These are phyloP conservation scores for Podaxis pistillaris DNA, from an alignment of 768 basidiomycete genomes.

Conservation along the genomic window DNA sequence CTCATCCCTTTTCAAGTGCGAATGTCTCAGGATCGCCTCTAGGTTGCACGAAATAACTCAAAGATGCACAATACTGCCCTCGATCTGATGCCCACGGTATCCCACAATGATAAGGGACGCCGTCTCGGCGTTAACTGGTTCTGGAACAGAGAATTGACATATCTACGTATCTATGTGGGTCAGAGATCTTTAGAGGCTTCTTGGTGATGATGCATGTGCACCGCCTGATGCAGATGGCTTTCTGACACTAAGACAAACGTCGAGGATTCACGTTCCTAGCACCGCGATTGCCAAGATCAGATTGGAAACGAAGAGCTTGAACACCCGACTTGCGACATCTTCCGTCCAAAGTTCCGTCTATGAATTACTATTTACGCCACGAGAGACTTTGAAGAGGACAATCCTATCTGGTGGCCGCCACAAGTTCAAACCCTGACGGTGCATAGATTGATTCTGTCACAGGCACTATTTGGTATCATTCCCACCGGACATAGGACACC, in stretches of 20 bases:
- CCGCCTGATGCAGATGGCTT: background rate
- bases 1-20: background rate
- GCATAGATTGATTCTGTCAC: background rate
- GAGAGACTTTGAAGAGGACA: too few relatives aligned
- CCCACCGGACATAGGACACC: background rate
- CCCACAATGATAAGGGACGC: background rate
- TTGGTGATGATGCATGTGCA: background rate
- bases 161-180: background rate
- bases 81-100: background rate
- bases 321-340: too few relatives aligned
- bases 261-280: background rate
- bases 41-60: background rate
- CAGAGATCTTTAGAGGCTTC: background rate
- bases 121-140: background rate
- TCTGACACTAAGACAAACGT: background rate
- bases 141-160: background rate
- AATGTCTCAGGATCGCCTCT: too few relatives aligned
- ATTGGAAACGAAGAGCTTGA: too few relatives aligned
- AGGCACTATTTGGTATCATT: background rate
- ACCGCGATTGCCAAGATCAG: background rate
- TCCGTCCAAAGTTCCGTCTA: too few relatives aligned
- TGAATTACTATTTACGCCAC: too few relatives aligned
- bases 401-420: too few relatives aligned
- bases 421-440: too few relatives aligned
- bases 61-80: background rate